phyloP scores from a whole-genome alignment of 768 basidiomycete genomes.

The Phlebiopsis flavidoalba region DNA sequence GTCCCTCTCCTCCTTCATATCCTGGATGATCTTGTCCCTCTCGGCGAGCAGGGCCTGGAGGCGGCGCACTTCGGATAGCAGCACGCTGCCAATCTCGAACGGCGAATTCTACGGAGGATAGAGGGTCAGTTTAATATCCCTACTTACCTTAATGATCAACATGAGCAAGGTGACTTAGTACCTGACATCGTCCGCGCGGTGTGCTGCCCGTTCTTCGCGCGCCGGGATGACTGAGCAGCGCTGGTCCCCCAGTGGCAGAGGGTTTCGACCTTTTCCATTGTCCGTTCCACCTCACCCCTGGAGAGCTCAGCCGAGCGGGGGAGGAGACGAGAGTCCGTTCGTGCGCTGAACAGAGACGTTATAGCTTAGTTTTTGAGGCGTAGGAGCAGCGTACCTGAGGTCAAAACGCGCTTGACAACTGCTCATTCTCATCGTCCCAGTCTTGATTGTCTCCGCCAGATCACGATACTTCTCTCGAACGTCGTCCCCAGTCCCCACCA shows the following conservation, averaged over 20 bases:
- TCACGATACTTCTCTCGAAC: conserved; percentile 73
- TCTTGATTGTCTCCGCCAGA: conserved; percentile 65
- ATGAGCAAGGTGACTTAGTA: conserved; percentile 36
- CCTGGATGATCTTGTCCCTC: conserved; percentile 88
- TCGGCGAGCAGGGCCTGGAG: conserved; percentile 88
- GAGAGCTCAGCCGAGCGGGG: conserved; percentile 48
- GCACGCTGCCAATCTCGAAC: conserved; percentile 94
- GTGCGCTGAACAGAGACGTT: background rate
- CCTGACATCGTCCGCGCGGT: conserved; percentile 87
- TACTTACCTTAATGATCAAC: background rate
- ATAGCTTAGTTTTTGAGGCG: background rate
- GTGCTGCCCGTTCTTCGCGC: conserved; percentile 90
- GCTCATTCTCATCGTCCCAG: conserved; percentile 80
- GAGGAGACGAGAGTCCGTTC: conserved; percentile 38
- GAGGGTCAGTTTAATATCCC: background rate
- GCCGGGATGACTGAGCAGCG: conserved; percentile 74
- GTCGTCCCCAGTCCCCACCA: conserved; percentile 52
- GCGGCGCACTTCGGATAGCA: conserved; percentile 87
- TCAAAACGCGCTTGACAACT: conserved; percentile 66
- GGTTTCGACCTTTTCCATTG: conserved; percentile 56
- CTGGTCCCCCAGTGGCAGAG: conserved; percentile 59
- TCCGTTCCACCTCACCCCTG: conserved; percentile 38
- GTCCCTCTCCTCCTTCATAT: conserved; percentile 89
- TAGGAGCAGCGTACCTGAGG: conserved; percentile 44
- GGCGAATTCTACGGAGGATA: conserved; percentile 72